Evolutionary conservation across 2,329 filamentous ascomycete species (phyloP).

Genomic region (Sodiomyces alkalinus): DNA sequence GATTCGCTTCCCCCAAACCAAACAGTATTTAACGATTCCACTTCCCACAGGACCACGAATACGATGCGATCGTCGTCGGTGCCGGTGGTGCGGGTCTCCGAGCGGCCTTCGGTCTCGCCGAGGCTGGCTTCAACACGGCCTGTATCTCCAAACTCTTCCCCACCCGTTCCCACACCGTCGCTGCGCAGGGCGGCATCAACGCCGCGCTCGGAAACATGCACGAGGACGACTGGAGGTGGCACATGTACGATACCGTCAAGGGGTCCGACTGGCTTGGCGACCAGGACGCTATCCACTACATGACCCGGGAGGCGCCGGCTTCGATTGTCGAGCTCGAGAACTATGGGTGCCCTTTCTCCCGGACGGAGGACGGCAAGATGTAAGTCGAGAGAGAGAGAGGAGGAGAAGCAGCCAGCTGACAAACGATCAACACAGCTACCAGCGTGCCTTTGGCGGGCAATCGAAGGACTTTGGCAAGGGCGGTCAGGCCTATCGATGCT

Average conservation of each 20-base stretch:
- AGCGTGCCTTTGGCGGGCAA: constrained; percentile 96
- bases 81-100: constrained; percentile 70
- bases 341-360: constrained; percentile 92
- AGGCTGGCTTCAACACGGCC: constrained; percentile 80
- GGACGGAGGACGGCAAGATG: constrained; percentile 95
- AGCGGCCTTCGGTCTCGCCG: constrained; percentile 72
- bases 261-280: constrained; percentile 95
- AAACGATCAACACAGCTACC: constrained; percentile 47
- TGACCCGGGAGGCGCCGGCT: constrained; percentile 86
- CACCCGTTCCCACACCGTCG: constrained; percentile 73
- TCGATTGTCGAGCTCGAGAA: constrained; percentile 92
- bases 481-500: constrained; percentile 95
- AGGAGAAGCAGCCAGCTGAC: constrained; percentile 11
- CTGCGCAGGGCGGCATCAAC: constrained; percentile 73
- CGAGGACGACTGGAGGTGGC: constrained; percentile 96
- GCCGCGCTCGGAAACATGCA: constrained; percentile 91
- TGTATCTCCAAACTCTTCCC: constrained; percentile 82
- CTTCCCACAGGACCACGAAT: constrained; percentile 71
- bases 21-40: constrained; percentile 6
- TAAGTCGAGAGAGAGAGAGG: constrained; percentile 24
- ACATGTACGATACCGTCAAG: constrained; percentile 99
- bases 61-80: constrained; percentile 90
- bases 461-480: constrained; percentile 92
- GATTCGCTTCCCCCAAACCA: constrained; percentile 2
- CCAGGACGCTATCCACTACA: constrained; percentile 96